Conservation (phyloP, 805 yeast genomes). For the Brettanomyces custersianus region DNA sequence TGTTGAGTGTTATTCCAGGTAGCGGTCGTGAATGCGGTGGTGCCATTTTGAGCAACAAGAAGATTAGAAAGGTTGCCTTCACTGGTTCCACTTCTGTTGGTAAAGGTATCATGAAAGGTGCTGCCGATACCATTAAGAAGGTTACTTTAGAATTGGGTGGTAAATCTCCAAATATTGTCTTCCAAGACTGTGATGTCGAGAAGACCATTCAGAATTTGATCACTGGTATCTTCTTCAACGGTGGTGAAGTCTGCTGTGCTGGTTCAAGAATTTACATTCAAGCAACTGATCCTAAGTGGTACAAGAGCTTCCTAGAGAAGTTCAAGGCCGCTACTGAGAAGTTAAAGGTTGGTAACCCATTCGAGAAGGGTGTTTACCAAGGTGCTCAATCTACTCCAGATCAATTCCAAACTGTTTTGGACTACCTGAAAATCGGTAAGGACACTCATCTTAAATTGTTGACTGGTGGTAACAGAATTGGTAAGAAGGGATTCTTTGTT, state of each 20-base stretch:
- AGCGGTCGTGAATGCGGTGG: slow-evolving; percentile 68
- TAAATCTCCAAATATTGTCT: slow-evolving; percentile 70
- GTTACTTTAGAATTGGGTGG: slow-evolving; percentile 80
- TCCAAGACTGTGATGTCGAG: slow-evolving; percentile 56
- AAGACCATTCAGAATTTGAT: slow-evolving; percentile 41
- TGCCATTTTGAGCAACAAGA: slow-evolving; percentile 59
- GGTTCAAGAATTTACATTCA: slow-evolving; percentile 75
- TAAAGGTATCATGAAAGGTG: slow-evolving; percentile 57
- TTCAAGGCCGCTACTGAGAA: slow-evolving; percentile 52
- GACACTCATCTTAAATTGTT: slow-evolving; percentile 57
- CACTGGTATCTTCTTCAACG: slow-evolving; percentile 66
- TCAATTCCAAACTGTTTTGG: slow-evolving; percentile 62
- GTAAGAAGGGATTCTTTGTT: slow-evolving; percentile 61
- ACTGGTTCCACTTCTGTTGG: slow-evolving; percentile 79
- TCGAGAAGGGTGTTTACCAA: slow-evolving; percentile 56
- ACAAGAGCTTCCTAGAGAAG: slow-evolving; percentile 50
- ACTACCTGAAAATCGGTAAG: slow-evolving; percentile 60
- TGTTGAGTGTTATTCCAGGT: slow-evolving; percentile 65
- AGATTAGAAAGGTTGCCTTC: slow-evolving; percentile 67
- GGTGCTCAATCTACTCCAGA: slow-evolving; percentile 71
- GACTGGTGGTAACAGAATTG: slow-evolving; percentile 63
- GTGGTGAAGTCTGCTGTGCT: slow-evolving; percentile 79
- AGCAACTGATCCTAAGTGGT: slow-evolving; percentile 41
- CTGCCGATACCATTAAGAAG: slow-evolving; percentile 70
- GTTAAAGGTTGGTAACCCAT: slow-evolving; percentile 68